phyloP scores from a whole-genome alignment of 331 rosid genomes.

The Saraca asoca region DNA sequence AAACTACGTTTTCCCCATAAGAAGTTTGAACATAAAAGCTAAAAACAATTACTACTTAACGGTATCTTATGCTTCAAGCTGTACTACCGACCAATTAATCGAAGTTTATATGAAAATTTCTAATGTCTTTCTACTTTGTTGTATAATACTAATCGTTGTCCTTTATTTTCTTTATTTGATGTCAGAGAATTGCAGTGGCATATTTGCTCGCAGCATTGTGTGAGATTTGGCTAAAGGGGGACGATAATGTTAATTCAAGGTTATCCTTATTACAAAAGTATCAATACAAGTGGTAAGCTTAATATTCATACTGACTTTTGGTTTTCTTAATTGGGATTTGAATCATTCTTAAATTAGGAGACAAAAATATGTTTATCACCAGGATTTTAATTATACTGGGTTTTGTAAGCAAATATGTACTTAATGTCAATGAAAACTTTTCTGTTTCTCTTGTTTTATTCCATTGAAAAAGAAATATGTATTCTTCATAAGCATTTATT shows the following conservation, averaged over 20 bases:
- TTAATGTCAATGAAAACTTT: too few species aligned
- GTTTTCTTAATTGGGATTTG: too few species aligned
- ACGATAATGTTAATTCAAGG: constrained; percentile 53
- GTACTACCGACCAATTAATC: constrained; percentile 16
- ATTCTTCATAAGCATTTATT: too few species aligned
- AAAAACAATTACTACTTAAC: not conserved
- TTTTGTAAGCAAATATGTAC: too few species aligned
- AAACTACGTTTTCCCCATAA: not conserved
- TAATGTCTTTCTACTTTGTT: not conserved
- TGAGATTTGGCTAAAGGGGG: constrained; percentile 91
- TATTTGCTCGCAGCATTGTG: constrained; percentile 75
- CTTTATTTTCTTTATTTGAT: constrained; percentile 22
- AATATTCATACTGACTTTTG: constrained; percentile 11
- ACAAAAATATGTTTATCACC: not conserved
- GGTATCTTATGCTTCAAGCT: not conserved
- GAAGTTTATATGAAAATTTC: not conserved
- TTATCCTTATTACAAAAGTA: constrained; percentile 66
- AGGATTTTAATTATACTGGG: not conserved
- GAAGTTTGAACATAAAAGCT: constrained; percentile 23
- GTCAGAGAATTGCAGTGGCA: constrained; percentile 84
- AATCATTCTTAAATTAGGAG: too few species aligned
- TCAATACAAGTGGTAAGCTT: constrained; percentile 69
- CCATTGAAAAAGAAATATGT: too few species aligned
- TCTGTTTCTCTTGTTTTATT: too few species aligned
- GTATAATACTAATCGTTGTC: not conserved